Percentiles rank a stretch among this genome's conserved stretches.
These are phyloP conservation scores for Rhodofomes roseus DNA, from an alignment of 1,284 basidiomycete genomes.

Conservation along the genomic window DNA sequence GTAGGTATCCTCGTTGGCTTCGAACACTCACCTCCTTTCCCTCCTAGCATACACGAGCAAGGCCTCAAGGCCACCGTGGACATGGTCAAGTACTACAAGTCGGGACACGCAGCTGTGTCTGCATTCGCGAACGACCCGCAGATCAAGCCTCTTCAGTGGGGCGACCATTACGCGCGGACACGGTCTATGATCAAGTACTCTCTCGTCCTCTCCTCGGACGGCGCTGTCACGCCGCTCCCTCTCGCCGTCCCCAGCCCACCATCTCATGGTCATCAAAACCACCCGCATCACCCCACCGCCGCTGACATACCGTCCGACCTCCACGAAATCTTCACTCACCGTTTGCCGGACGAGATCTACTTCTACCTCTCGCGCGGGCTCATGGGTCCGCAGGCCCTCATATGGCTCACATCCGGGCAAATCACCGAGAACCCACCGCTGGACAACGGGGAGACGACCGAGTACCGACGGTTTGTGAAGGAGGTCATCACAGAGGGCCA, in stretches of 20 bases:
- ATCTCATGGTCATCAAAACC: slow-evolving; percentile 46
- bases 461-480: slow-evolving; percentile 93
- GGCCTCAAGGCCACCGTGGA: slow-evolving; percentile 82
- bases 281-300: slow-evolving; percentile 68
- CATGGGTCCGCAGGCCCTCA: slow-evolving; percentile 81
- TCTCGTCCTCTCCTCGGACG: slow-evolving; percentile 89
- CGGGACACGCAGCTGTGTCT: slow-evolving; percentile 77
- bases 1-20: slow-evolving; percentile 90
- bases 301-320: slow-evolving; percentile 90
- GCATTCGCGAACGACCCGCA: slow-evolving; percentile 75
- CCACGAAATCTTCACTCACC: slow-evolving; percentile 93
- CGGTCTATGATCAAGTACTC: slow-evolving; percentile 92
- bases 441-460: slow-evolving; percentile 91
- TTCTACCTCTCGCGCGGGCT: slow-evolving; percentile 94
- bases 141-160: slow-evolving; percentile 75
- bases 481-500: slow-evolving; percentile 92
- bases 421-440: slow-evolving; percentile 88
- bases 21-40: slow-evolving; percentile 85
- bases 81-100: slow-evolving; percentile 87
- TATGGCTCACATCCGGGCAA: slow-evolving; percentile 86
- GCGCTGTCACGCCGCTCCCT: slow-evolving; percentile 84
- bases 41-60: slow-evolving; percentile 76
- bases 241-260: slow-evolving; percentile 61
- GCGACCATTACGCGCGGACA: slow-evolving; percentile 87
- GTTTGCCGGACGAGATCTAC: slow-evolving; percentile 95